Percentiles rank a stretch among this genome's conserved stretches.
These are phyloP conservation scores for Fusarium austroafricanum DNA, from an alignment of 2,329 filamentous ascomycete species.

Conservation along the genomic window DNA sequence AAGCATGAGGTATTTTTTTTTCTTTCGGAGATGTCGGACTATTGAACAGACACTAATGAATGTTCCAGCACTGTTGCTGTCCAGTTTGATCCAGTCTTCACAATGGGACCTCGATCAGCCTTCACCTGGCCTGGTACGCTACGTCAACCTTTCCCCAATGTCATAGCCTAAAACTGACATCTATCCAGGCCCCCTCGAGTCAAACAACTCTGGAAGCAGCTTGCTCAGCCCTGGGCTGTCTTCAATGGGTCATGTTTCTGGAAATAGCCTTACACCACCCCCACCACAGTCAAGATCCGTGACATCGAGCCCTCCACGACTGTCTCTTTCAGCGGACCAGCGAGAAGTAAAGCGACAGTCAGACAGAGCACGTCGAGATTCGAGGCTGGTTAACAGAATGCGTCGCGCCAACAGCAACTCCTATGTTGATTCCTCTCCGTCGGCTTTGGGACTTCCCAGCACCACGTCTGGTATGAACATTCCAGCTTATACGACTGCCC, in stretches of 20 bases:
- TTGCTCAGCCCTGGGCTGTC: constrained; percentile 60
- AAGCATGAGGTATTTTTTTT: constrained; percentile 42
- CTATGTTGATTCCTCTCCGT: constrained; percentile 54
- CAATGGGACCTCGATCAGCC: constrained; percentile 63
- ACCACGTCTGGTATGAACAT: constrained; percentile 57
- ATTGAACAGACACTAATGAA: constrained; percentile 22
- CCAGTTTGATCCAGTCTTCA: constrained; percentile 63
- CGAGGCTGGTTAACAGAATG: constrained; percentile 64
- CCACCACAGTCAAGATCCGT: constrained; percentile 63
- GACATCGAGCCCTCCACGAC: constrained; percentile 68
- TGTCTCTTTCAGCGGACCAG: constrained; percentile 67
- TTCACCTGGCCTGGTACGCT: constrained; percentile 63
- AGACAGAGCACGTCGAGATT: constrained; percentile 68
- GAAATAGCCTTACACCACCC: constrained; percentile 64
- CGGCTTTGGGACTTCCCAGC: constrained; percentile 52
- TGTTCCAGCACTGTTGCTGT: constrained; percentile 60
- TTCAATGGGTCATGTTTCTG: constrained; percentile 60
- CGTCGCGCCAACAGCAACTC: constrained; percentile 63
- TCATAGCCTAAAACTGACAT: constrained; percentile 1
- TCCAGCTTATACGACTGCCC: constrained; percentile 64
- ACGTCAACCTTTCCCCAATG: neutral
- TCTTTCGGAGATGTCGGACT: no score
- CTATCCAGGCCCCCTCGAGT: constrained; percentile 51
- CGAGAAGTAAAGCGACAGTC: constrained; percentile 71
- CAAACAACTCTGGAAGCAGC: constrained; percentile 46